phyloP scores from a whole-genome alignment of 164 flowering plant species.

The Hamamelis virginiana region DNA sequence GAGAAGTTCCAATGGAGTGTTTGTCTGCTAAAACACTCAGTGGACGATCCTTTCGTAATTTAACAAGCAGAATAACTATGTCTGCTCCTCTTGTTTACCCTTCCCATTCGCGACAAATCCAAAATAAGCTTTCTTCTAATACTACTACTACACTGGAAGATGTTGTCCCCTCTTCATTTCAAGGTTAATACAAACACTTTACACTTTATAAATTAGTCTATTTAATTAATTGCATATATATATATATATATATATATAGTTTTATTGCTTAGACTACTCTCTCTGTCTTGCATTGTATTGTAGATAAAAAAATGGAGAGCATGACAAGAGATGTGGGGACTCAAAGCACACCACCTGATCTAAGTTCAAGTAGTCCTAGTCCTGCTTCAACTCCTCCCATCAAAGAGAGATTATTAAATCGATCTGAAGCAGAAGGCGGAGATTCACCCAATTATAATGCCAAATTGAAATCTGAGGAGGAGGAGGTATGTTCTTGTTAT shows the following conservation, averaged over 20 bases:
- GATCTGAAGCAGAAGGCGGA: constrained; percentile 18
- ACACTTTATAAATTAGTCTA: too few relatives aligned
- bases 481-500: constrained; percentile 40
- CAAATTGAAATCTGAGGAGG: constrained; percentile 20
- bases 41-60: constrained; percentile 45
- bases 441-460: constrained; percentile 30
- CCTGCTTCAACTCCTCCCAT: constrained; percentile 56
- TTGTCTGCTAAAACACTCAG: constrained; percentile 73
- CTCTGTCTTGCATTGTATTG: neutral
- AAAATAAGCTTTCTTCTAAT: constrained; percentile 23
- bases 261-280: too few relatives aligned
- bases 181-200: constrained; percentile 22
- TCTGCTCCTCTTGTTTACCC: constrained; percentile 73
- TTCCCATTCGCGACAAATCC: constrained; percentile 25
- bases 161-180: constrained; percentile 18
- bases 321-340: constrained; percentile 68
- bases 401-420: constrained; percentile 39
- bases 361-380: constrained; percentile 51
- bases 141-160: constrained; percentile 16
- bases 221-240: too few relatives aligned
- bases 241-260: too few relatives aligned
- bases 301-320: constrained; percentile 35
- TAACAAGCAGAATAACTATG: constrained; percentile 53
- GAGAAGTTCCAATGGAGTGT: constrained; percentile 85
- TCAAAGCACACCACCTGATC: constrained; percentile 60